phyloP scores from a whole-genome alignment of 345 rosid genomes.

The Eucalyptus camaldulensis region DNA sequence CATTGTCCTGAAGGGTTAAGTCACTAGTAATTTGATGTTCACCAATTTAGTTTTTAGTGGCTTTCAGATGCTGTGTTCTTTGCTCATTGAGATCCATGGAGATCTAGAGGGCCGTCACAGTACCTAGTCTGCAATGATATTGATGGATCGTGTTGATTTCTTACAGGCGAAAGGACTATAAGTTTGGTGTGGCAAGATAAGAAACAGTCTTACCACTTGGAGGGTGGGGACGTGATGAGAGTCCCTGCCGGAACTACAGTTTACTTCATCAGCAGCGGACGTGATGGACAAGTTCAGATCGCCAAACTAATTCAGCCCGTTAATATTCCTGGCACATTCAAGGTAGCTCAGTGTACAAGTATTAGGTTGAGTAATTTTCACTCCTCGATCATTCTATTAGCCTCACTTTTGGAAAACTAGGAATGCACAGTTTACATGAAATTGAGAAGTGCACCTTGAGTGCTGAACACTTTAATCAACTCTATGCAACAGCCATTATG shows the following conservation, averaged over 20 bases:
- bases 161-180: slow-evolving; percentile 17
- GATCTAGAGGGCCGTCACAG: neutral
- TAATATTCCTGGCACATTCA: slow-evolving; percentile 15
- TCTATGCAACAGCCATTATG: neutral
- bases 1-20: slow-evolving; percentile 19
- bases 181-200: slow-evolving; percentile 5
- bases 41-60: neutral
- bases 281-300: slow-evolving; percentile 4
- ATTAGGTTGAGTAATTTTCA: neutral
- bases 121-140: neutral
- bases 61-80: neutral
- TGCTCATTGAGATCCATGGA: neutral
- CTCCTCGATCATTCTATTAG: neutral
- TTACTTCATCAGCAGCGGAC: slow-evolving; percentile 7
- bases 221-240: slow-evolving; percentile 22
- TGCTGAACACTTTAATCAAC: neutral
- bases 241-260: slow-evolving; percentile 16
- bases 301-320: slow-evolving; percentile 15
- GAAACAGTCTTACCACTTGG: slow-evolving; percentile 15
- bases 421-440: neutral
- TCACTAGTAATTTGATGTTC: neutral
- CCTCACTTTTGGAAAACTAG: neutral
- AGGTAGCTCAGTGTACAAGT: neutral
- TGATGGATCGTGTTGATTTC: neutral
- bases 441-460: neutral